phyloP scores from a whole-genome alignment of 306 rosid species.

The Potentilla sterilis region DNA sequence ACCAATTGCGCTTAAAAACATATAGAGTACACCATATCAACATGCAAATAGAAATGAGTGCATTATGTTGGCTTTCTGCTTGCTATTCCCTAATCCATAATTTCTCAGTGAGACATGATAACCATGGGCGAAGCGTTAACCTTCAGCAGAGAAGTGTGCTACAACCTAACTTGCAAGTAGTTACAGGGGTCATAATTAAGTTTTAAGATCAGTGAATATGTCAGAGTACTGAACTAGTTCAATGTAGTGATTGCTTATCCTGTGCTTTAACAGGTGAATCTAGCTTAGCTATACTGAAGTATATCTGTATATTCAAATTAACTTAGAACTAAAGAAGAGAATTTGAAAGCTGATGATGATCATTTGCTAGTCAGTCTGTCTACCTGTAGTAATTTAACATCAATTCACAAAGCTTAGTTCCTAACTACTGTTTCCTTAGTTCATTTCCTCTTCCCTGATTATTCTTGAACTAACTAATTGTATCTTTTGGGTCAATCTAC shows the following conservation, averaged over 20 bases:
- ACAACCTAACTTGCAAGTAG: neutral
- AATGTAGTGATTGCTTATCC: neutral
- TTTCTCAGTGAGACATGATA: neutral
- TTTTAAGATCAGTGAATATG: neutral
- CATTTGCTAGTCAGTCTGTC: conserved; percentile 20
- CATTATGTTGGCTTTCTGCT: neutral
- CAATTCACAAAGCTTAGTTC: conserved; percentile 20
- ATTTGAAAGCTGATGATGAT: conserved; percentile 5
- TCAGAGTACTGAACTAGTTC: neutral
- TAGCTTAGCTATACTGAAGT: neutral
- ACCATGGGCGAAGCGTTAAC: neutral
- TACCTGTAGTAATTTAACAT: conserved; percentile 31
- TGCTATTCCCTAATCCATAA: neutral
- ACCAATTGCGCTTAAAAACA: too few species aligned
- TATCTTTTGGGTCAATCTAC: conserved; percentile 24
- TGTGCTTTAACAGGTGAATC: neutral
- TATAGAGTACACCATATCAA: neutral
- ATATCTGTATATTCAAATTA: neutral
- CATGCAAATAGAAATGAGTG: neutral
- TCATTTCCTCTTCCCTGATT: conserved; percentile 10
- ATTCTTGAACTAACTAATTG: conserved; percentile 33
- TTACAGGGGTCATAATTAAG: neutral
- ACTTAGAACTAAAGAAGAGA: neutral
- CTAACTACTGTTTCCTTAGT: conserved; percentile 32
- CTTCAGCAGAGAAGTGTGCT: too few species aligned